Evolutionary conservation across 352 stramenopile species (phyloP), one percentile per base, ranked within the genome.

Genomic region (Pythium rishiriense): DNA sequence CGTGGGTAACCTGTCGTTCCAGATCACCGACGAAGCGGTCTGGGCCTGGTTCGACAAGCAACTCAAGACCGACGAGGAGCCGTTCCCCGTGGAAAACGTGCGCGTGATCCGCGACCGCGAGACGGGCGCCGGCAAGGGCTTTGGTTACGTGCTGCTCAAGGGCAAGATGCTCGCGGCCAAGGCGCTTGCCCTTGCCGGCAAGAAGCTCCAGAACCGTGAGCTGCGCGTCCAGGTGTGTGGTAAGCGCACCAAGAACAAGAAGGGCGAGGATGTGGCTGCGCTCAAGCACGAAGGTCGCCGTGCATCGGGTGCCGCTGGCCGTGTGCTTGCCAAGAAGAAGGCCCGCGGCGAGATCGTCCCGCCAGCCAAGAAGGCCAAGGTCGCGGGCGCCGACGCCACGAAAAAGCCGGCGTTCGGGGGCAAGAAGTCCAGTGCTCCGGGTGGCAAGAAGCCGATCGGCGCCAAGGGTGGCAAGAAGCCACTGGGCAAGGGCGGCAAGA

Each of bases 41-140:
- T 63, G 77, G 63, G 66, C 66, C 6, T 94, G 90, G 52, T 96
- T 97, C 59, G 70, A 67, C 22, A 85, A 87, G 66, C 78, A 78
- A 0, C 72, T 97, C 4, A 70, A 72, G 45, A 85, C 76, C 1
- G 81, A 93, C 37, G 86, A 91, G 22, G 85, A 89, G 49, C 70
- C 66, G 0, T 58, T 75, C 31, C 77, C 78, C 19, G 81, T 98
- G 25, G 81, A 96, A 57, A 94, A 91, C 50, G 88, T 98, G 29
- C 85, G 92, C 21, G 70, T 98, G 37, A 86, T 98, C 50, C 87
- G 92, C 43, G 92, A 98, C 74, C 85, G 83, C 52, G 74, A 85
- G n/a, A 94, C 88, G 1, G 85, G 90, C n/a, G 61, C 92, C 3
- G 91, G 91, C 51, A 98, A 98, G 66, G 92, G 92, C 48, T 97